phyloP scores from a whole-genome alignment of 2,329 filamentous ascomycete species.

The Raffaelea albimanens region DNA sequence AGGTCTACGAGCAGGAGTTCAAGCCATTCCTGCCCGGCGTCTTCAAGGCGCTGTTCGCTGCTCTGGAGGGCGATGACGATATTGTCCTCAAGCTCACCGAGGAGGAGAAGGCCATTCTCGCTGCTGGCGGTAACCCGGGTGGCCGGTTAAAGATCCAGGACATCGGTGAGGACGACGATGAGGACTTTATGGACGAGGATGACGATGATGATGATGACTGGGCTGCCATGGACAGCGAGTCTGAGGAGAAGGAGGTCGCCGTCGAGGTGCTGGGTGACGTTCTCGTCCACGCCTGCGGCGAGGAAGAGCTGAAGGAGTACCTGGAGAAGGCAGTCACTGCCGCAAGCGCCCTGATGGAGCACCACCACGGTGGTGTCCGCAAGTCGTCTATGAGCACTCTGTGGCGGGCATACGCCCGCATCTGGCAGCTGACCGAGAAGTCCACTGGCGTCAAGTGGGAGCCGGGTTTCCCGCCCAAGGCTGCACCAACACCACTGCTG shows the following conservation, averaged over 20 bases:
- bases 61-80: conserved; percentile 82
- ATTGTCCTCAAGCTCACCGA: conserved; percentile 68
- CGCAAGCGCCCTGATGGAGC: conserved; percentile 72
- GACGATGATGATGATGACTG: conserved; percentile 75
- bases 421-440: conserved; percentile 82
- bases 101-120: conserved; percentile 63
- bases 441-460: conserved; percentile 74
- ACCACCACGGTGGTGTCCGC: conserved; percentile 86
- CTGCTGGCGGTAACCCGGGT: conserved; percentile 40
- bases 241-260: conserved; percentile 94
- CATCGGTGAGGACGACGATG: conserved; percentile 40
- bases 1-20: conserved; percentile 83
- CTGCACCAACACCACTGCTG: conserved; percentile 69
- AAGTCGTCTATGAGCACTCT: conserved; percentile 86
- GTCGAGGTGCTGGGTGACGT: conserved; percentile 92
- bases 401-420: conserved; percentile 85
- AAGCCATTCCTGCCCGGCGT: conserved; percentile 69
- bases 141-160: conserved; percentile 75
- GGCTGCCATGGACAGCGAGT: conserved; percentile 72
- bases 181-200: conserved; percentile 50
- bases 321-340: conserved; percentile 82
- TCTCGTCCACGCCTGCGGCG: conserved; percentile 72
- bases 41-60: conserved; percentile 72
- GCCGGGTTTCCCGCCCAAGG: conserved; percentile 74
- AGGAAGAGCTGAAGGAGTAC: conserved; percentile 65